Conservation (phyloP, 352 stramenopile genomes). For the Chrysophaeum taylorii region DNA sequence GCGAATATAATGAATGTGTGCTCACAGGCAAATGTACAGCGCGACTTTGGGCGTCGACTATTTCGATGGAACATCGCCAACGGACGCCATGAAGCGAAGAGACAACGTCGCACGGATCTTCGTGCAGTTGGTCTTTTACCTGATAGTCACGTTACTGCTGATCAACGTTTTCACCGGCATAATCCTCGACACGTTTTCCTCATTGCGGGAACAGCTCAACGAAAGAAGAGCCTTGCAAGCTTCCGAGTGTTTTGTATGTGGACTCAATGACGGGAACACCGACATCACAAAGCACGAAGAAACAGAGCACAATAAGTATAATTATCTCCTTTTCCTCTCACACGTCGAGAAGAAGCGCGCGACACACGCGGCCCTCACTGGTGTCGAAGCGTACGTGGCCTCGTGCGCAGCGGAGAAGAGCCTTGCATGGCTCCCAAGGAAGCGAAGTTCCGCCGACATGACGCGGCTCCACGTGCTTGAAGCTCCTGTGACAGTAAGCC, state of each 20-base stretch:
- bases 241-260: conserved; percentile 26
- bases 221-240: conserved; percentile 21
- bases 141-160: conserved; percentile 28
- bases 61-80: background rate
- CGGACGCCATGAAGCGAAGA: background rate
- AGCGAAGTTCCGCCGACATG: too few relatives aligned
- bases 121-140: conserved; percentile 28
- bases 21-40: background rate
- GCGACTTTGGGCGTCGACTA: background rate
- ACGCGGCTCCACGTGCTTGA: too few relatives aligned
- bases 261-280: background rate
- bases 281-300: background rate
- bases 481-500: too few relatives aligned
- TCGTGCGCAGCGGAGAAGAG: background rate
- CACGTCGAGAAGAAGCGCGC: background rate
- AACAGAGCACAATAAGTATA: background rate
- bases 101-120: conserved; percentile 10
- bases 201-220: conserved; percentile 22
- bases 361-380: background rate
- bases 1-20: too few relatives aligned
- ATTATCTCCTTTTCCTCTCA: background rate
- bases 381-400: background rate
- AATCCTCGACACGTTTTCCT: conserved; percentile 30
- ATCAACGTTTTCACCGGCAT: conserved; percentile 34
- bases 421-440: background rate